These are phyloP conservation scores for Chlamydomonas reinhardtii DNA, from an alignment of 163 green algal species.

Conservation along the genomic window DNA sequence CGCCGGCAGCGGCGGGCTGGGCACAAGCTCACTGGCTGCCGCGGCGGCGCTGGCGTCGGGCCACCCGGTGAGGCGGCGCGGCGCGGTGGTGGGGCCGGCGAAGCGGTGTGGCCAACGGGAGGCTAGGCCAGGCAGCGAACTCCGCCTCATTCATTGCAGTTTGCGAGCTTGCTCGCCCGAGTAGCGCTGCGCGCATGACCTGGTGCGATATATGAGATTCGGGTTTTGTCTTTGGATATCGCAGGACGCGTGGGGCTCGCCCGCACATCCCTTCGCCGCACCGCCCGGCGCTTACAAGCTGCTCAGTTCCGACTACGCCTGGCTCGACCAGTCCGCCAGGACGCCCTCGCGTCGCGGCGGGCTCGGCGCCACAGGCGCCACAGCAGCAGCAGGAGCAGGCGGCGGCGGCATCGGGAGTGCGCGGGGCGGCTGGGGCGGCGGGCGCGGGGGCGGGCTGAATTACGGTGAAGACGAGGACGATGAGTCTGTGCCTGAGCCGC, in stretches of 20 bases:
- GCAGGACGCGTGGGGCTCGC: constrained; percentile 14
- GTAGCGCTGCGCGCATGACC: too few relatives aligned
- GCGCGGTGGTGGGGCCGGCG: too few relatives aligned
- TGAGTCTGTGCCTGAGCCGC: constrained; percentile 13
- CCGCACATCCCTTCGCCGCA: constrained; percentile 16
- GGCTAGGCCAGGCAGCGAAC: too few relatives aligned
- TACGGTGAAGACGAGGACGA: not conserved
- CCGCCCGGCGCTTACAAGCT: constrained; percentile 45
- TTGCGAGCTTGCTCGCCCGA: too few relatives aligned
- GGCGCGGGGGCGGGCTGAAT: too few relatives aligned
- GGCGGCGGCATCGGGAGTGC: not conserved
- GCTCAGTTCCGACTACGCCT: constrained; percentile 50
- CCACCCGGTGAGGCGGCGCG: not conserved
- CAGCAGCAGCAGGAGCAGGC: too few relatives aligned
- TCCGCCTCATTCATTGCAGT: too few relatives aligned
- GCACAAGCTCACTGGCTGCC: not conserved
- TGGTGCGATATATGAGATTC: too few relatives aligned
- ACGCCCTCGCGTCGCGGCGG: not conserved
- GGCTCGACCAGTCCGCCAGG: not conserved
- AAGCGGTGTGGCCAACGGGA: too few relatives aligned
- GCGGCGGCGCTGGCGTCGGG: not conserved
- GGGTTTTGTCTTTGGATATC: too few relatives aligned
- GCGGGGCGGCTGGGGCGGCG: too few relatives aligned
- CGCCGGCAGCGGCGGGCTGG: not conserved
- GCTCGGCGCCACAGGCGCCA: too few relatives aligned